A percentile compares a stretch with the other conserved stretches of the same genome.
Evolutionary conservation across 768 basidiomycete species (phyloP).

Genomic region (Mycena galericulata): DNA sequence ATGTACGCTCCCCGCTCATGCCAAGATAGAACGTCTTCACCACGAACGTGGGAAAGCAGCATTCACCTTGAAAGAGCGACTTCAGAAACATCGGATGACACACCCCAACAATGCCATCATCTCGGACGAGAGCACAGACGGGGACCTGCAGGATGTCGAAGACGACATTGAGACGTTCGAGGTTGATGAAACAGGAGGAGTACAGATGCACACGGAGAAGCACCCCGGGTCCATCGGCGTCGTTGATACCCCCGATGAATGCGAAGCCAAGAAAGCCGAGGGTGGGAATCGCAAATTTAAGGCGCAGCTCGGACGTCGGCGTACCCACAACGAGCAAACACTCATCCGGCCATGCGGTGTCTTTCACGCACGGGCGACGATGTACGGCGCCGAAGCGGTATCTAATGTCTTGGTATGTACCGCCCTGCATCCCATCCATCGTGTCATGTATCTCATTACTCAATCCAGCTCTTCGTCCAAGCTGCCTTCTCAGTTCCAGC

Average conservation of each 20-base stretch:
- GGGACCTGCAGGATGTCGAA: background rate
- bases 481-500: too few relatives aligned
- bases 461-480: too few relatives aligned
- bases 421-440: too few relatives aligned
- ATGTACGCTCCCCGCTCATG: background rate
- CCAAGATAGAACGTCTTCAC: background rate
- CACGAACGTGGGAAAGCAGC: conserved; percentile 14
- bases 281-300: conserved; percentile 25
- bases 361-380: conserved; percentile 32
- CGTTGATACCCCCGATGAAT: too few relatives aligned
- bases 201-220: background rate
- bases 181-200: background rate
- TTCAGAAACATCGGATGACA: conserved; percentile 8
- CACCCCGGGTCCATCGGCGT: conserved; percentile 5
- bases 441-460: too few relatives aligned
- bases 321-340: conserved; percentile 39
- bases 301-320: conserved; percentile 24
- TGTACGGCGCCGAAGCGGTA: conserved; percentile 37
- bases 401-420: too few relatives aligned
- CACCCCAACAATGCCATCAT: background rate
- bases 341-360: conserved; percentile 37
- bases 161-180: conserved; percentile 16
- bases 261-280: conserved; percentile 15
- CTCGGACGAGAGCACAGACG: background rate
- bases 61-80: conserved; percentile 6